Base-by-base conservation (phyloP, 345 rosid species). In the Syzygium grande region DNA sequence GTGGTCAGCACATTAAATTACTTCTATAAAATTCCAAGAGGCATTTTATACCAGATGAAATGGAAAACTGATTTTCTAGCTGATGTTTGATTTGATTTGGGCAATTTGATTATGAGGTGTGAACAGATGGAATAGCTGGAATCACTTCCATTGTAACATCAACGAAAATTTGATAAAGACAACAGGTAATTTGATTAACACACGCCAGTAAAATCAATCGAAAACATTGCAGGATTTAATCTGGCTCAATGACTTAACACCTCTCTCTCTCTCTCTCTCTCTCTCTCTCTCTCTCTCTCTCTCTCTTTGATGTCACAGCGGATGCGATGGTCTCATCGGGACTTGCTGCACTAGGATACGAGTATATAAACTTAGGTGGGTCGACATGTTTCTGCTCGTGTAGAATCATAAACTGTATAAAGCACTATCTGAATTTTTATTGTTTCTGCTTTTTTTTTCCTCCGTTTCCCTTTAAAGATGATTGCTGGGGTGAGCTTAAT, bases 51-150 rank as follows among this genome's bases (percentile, higher is more conserved):
- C 29, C 15, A 11, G 65, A 58, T 58, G 65, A 58, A 58, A 58
- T 58, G 30, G 65, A 29, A 58, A 25, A 11, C 65, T 61, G 34
- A 61, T 34, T 34, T 68, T 68, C 25, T 68, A 34, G 3, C 80
- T 68, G 27, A 34, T 73, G 25, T 73, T 5, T 38, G 49, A 73
- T 19, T 14, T 73, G 14, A 73, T 73, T 11, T 73, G 14, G 7
- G 7, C 80, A 73, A 73, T 38, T 73, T 34, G 25, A 73, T 73
- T 73, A 4, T 5, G 4, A 55, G 59, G 4, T 11, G 59, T 9
- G 59, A 58, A 27, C 92, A 94, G 96, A 88, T 93, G 96, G 96
- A 94, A 93, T 78, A 94, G 92, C 85, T 94, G 95, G 94, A 94
- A 94, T 86, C 96, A 88, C 85, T 94, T 94, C 63, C 56, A 52